Conservation (phyloP, 176 grass and related monocot species). For the Tillandsia leiboldiana region DNA sequence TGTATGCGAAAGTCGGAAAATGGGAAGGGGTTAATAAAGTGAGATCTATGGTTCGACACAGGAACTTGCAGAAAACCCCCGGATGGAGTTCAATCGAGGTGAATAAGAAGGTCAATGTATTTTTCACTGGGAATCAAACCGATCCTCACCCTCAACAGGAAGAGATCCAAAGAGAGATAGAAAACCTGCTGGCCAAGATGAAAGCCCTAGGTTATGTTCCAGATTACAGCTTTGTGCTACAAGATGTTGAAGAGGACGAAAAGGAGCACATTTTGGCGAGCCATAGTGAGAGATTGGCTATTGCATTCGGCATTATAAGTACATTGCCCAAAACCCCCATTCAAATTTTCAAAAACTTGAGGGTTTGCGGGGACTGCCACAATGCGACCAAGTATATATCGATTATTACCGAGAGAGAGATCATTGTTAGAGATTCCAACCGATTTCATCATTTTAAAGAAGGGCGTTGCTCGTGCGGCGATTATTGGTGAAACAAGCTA, state of each 20-base stretch:
- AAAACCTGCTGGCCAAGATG: conserved; percentile 41
- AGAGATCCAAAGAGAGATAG: conserved; percentile 50
- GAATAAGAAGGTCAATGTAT: conserved; percentile 47
- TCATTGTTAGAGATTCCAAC: conserved; percentile 68
- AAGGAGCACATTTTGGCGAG: conserved; percentile 64
- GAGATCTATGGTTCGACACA: conserved; percentile 49
- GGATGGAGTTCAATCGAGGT: conserved; percentile 81
- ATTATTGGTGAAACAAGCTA: conserved; percentile 45
- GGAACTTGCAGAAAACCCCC: conserved; percentile 58
- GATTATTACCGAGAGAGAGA: conserved; percentile 54
- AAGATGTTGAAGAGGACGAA: conserved; percentile 67
- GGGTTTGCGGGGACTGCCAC: conserved; percentile 73
- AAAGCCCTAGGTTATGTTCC: conserved; percentile 58
- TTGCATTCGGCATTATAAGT: conserved; percentile 65
- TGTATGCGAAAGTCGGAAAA: conserved; percentile 69
- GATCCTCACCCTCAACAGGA: conserved; percentile 47
- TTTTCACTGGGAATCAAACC: conserved; percentile 57
- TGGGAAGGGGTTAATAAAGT: conserved; percentile 73
- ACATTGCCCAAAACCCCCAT: conserved; percentile 44
- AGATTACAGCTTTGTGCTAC: conserved; percentile 69
- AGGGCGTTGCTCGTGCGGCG: conserved; percentile 61
- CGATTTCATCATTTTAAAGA: conserved; percentile 73
- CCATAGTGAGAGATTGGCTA: conserved; percentile 71
- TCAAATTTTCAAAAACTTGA: conserved; percentile 60
- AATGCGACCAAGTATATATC: conserved; percentile 74